Base-by-base conservation (phyloP, 2,329 filamentous ascomycete species). In the Claviceps arundinis region DNA sequence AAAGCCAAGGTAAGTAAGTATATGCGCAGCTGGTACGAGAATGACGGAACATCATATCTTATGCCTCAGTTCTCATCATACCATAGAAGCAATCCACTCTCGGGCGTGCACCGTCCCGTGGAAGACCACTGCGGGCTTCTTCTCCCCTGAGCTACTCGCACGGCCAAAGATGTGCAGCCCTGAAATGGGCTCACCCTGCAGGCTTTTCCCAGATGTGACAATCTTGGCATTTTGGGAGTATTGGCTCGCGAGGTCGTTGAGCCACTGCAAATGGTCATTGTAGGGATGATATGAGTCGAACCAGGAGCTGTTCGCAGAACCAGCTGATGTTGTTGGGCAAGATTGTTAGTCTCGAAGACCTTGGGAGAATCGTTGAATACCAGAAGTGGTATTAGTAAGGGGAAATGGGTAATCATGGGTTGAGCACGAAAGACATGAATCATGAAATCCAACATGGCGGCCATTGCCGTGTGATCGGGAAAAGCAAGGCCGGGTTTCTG, bases 81-180 rank as follows among this genome's bases (percentile, higher is more conserved):
- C 74, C 66, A 78, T 76, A 13, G 74, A 71, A 5, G 72, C 71
- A 51, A 82, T 78, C 79, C 78, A 82, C 61, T 82, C 78, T 46
- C 79, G 70, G 8, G 77, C 76, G 60, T 83, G 79, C 13, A 80
- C 75, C 22, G 73, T 81, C 9, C 73, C 74, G 61, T 82, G 78
- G 59, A 76, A 73, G 40, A 81, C 68, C 40, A 80, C 63, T 19
- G 75, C 78, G 1, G 76, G 75, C 56, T 75, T 76, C 30, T 59
- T 63, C 19, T 42, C n/a, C 14, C 19, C 22, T 14, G 11, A 19
- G 8, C 72, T 70, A 48, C 69, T 69, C 1, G 59, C 60, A 50
- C 59, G 65, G 2, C 78, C 78, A 63, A 70, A 81, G 51, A 81
- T 67, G 56, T 80, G 77, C 45, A 81, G 65, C 0, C 82, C 87